Evolutionary conservation across 768 basidiomycete genomes (phyloP), one percentile per base, ranked within the genome.

Genomic region (Dentipellis fragilis): DNA sequence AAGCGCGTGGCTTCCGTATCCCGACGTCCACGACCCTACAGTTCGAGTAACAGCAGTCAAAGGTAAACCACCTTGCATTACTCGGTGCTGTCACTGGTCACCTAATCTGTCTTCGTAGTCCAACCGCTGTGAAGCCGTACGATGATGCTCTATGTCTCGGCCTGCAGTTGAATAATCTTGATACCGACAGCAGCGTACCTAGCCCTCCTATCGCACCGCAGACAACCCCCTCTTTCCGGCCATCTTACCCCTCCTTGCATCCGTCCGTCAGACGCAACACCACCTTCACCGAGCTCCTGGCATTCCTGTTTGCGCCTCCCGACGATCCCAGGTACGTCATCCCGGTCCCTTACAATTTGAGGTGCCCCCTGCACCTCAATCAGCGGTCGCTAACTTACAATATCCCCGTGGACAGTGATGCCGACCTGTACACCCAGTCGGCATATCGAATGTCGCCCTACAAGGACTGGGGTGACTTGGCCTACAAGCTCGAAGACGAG

Each of bases 291-390:
- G 84, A 83, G 58, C 77, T 90, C 21, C 74, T 91, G 37, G 73
- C 76, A 54, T 87, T 85, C 71, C 72, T 90, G 11, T 86, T 91
- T 66, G 79, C 88, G 42, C 86, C 87, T 11, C 87, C 87, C 55
- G 84, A 87, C 56, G 72, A 72, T 64, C 57, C 67, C 68, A 72
- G 67, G 66, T 68, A 64, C 56, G 67, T 58, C 61, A 47, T 40
- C 48, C 0, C 34, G 14, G 40, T 14, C n/a, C n/a, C 42, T 45
- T 49, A 22, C 21, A 23, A 17, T 49, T 19, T 7, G 48, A 19
- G 14, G 48, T 21, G 19, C 16, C 21, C 16, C 48, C 21, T 42
- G 40, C 40, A 14, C 40, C 14, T 42, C 14, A 42, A 47, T 57
- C 35, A 38, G 23, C 21, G n/a, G 37, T 10, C 17, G 9, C 17